Base-by-base conservation (phyloP, 2,329 filamentous ascomycete species). In the Dichotomopilus funicola region DNA sequence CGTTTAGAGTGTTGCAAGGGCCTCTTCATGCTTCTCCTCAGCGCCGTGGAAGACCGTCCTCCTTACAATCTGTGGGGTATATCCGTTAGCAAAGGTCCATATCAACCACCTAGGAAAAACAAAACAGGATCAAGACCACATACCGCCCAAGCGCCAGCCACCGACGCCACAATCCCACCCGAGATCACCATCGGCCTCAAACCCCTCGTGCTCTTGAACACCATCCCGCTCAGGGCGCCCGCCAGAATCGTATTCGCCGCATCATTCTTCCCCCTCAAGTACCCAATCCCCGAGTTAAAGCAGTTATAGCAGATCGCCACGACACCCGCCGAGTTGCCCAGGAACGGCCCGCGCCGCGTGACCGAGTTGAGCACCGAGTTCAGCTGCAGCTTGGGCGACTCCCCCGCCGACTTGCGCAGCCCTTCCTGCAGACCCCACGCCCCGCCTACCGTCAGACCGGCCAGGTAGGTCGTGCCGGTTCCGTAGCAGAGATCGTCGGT, bases 401-500 rank as follows among this genome's bases (percentile, higher is more conserved):
- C 82, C 55, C 76, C 80, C 59, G 83, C 83, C n/a, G 86, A 88
- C 72, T 87, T 86, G 67, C 86, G 84, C 65, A 97, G 75, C 9
- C 94, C 94, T 73, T 99, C 94, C 62, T 88, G 86, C 64, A 99
- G 72, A 59, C 94, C 94, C 92, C 92, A 97, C 55, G 83, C 86
- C 63, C 94, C 94, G 71, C 94, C 94, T 63, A 95, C 70, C 42
- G 87, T 81, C 66, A 99, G 77, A 6, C 88, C 94, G n/a, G 88
- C 78, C 58, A 99, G 78, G 70, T 99, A 99, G 68, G 91, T 96
- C 60, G 92, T 86, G 65, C 94, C 94, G 27, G 94, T 95, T 68
- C 95, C 94, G 72, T 99, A 99, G 75, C 94, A 97, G 58, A 99
- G 83, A 72, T 99, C 94, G 70, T 99, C 94, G 59, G 91, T 95